Conservation (phyloP, 176 grass and related monocot genomes). For the Zizania latifolia region DNA sequence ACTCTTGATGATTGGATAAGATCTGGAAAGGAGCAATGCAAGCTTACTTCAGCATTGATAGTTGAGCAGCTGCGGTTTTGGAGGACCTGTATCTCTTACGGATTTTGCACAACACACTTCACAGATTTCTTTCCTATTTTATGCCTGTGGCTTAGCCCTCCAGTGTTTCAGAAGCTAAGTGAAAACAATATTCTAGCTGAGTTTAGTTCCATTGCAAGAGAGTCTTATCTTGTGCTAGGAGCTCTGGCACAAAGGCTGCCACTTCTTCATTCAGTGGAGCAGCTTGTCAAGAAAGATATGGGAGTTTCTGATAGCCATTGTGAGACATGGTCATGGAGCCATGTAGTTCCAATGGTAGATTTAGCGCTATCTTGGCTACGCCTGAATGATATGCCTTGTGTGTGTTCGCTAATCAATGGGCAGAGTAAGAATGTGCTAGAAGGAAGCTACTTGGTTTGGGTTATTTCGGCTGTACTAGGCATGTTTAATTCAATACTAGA, state of each 20-base stretch:
- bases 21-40: conserved; percentile 59
- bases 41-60: conserved; percentile 65
- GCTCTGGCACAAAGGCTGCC: conserved; percentile 74
- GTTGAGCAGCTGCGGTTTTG: conserved; percentile 81
- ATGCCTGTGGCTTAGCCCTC: conserved; percentile 66
- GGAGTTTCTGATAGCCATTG: conserved; percentile 11
- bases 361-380: conserved; percentile 61
- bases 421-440: conserved; percentile 27
- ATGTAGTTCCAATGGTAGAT: conserved; percentile 82
- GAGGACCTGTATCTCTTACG: conserved; percentile 79
- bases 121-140: conserved; percentile 80
- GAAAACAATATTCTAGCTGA: conserved; percentile 54
- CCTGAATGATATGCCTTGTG: conserved; percentile 48
- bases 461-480: conserved; percentile 74
- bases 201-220: conserved; percentile 70
- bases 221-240: conserved; percentile 75
- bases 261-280: conserved; percentile 54
- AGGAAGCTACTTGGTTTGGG: conserved; percentile 48
- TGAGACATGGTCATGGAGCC: conserved; percentile 73
- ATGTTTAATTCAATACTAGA: conserved; percentile 76
- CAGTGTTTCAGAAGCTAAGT: conserved; percentile 55
- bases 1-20: conserved; percentile 72
- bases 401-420: conserved; percentile 25
- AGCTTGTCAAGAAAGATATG: conserved; percentile 40
- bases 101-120: conserved; percentile 68